Evolutionary conservation across 75 land plant genomes (phyloP).

Genomic region (Cupressus sempervirens): DNA sequence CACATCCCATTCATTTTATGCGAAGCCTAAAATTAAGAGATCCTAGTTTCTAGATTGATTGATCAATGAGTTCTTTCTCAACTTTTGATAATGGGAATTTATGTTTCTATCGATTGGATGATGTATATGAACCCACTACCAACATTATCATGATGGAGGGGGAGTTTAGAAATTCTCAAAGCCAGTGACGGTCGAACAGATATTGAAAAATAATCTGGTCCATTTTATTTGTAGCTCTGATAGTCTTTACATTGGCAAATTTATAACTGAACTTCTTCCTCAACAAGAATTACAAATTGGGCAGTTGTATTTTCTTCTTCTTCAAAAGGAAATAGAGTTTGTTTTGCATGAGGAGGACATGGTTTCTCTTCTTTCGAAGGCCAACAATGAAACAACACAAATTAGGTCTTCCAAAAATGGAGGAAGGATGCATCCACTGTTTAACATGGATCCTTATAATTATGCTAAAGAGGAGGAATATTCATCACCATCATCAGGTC

Average conservation of each 20-base stretch:
- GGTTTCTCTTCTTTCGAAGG: slow-evolving; percentile 37
- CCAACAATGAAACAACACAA: slow-evolving; percentile 14
- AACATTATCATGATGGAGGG: neutral
- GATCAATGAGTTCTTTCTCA: too few relatives aligned
- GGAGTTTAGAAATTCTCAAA: neutral
- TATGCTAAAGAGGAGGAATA: too few relatives aligned
- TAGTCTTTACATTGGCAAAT: slow-evolving; percentile 22
- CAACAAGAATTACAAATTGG: slow-evolving; percentile 17
- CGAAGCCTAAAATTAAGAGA: too few relatives aligned
- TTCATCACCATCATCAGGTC: too few relatives aligned
- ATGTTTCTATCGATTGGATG: neutral
- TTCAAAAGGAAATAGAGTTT: slow-evolving; percentile 20
- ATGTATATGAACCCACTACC: neutral
- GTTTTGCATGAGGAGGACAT: slow-evolving; percentile 29
- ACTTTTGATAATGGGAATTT: neutral
- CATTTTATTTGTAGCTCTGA: slow-evolving; percentile 44
- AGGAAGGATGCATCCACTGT: neutral
- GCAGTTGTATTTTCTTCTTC: slow-evolving; percentile 51
- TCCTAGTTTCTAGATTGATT: too few relatives aligned
- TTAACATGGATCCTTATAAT: neutral
- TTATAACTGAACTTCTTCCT: slow-evolving; percentile 23
- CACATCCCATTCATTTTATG: too few relatives aligned
- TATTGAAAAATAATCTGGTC: neutral
- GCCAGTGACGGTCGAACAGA: neutral
- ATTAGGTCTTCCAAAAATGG: neutral